These are phyloP conservation scores for Coemansia sp. DNA, from an alignment of 192 early-diverging fungal genomes.

Conservation along the genomic window DNA sequence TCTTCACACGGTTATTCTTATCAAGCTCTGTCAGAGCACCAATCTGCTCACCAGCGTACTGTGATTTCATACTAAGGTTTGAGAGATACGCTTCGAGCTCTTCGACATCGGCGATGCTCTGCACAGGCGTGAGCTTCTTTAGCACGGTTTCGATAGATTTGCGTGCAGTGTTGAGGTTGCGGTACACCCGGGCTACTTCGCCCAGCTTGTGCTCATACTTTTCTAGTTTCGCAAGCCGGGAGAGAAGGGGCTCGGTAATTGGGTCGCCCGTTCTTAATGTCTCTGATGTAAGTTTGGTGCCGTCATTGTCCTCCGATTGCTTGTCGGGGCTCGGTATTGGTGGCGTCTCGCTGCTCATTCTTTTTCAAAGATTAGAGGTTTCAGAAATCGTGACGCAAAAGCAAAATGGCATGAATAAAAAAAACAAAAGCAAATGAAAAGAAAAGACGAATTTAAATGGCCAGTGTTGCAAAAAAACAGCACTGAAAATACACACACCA, in stretches of 20 bases:
- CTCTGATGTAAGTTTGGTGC: slow-evolving; percentile 22
- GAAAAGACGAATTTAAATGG: too few species aligned
- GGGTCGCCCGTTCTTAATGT: slow-evolving; percentile 28
- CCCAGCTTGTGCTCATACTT: slow-evolving; percentile 55
- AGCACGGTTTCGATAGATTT: slow-evolving; percentile 50
- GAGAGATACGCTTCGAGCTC: slow-evolving; percentile 51
- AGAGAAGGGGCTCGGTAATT: slow-evolving; percentile 25
- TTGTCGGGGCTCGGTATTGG: slow-evolving; percentile 4
- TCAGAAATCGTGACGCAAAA: neutral
- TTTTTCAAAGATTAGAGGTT: neutral
- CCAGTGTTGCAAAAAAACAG: too few species aligned
- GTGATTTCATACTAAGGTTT: slow-evolving; percentile 47
- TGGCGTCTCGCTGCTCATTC: slow-evolving; percentile 18
- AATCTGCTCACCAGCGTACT: slow-evolving; percentile 51
- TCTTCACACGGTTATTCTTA: slow-evolving; percentile 35
- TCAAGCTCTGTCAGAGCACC: slow-evolving; percentile 48
- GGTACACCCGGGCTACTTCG: slow-evolving; percentile 51
- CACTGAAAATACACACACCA: too few species aligned
- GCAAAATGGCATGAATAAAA: neutral
- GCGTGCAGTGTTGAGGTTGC: slow-evolving; percentile 46
- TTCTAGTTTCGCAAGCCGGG: slow-evolving; percentile 35
- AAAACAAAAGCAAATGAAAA: too few species aligned
- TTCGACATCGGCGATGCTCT: slow-evolving; percentile 52
- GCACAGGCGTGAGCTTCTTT: slow-evolving; percentile 42
- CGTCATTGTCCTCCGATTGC: slow-evolving; percentile 8